Evolutionary conservation across 768 basidiomycete species (phyloP), one percentile per base, ranked within the genome.

Genomic region (Tulasnella sp.): DNA sequence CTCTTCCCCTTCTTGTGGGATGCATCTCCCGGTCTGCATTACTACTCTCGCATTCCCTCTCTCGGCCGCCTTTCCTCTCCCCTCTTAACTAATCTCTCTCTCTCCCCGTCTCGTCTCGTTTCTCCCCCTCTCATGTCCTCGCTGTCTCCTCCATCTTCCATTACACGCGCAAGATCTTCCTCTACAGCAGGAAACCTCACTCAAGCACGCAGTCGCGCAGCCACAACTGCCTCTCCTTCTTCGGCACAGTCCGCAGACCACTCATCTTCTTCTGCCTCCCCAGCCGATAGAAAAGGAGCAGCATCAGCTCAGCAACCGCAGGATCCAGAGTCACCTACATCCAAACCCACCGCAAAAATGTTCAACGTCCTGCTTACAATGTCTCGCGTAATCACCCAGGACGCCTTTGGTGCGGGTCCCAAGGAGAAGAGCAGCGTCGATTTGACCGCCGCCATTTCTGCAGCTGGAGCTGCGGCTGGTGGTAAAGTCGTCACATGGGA

Each of bases 201-300:
- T 74, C 73, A 68, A 74, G 78, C 78, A 36, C 71, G 78, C 71
- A 72, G 71, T 48, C 34, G 78, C 36, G 71, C 78, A 40, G 73
- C 44, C 71, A 74, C 78, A 27, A 42, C 56, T 27, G 36, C 34
- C 18, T 71, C 36, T 38, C 79, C 77, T 74, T 72, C 83, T 75
- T 83, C 85, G 79, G 80, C 82, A 74, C 44, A 91, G 0, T 91
- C 89, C 71, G 92, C 91, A 34, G 39, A 46, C 36, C n/a, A n/a
- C n/a, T n/a, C n/a, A n/a, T 48, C 31, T 68, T 84, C 84, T 76
- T 84, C 82, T 80, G 42, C 82, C 84, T 46, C 58, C 58, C 34
- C 19, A 44, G 75, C 40, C 40, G 75, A 48, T 56, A 75, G 75
- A 44, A 44, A 36, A 36, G 34, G 52, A 38, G n/a, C n/a, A n/a